Conservation (phyloP, 192 early-diverging fungal species). For the Dispira parvispora region DNA sequence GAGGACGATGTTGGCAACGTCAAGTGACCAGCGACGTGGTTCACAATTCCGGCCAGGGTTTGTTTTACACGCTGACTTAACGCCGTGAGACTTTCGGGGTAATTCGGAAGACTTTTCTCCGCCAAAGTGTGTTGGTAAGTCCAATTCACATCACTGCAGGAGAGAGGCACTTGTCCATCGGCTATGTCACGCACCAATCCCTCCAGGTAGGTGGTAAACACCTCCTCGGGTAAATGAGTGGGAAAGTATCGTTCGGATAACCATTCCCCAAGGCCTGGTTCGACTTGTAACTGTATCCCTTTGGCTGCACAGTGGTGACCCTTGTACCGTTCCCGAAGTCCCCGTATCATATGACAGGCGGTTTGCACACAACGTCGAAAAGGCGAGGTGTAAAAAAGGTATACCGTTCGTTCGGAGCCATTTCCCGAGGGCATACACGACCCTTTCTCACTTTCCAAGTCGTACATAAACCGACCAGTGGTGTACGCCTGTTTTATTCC, state of each 20-base stretch:
- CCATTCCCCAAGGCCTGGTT: slow-evolving; percentile 3
- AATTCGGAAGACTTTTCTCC: background rate
- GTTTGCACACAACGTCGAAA: slow-evolving; percentile 3
- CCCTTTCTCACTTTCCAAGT: slow-evolving; percentile 2
- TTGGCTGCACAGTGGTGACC: background rate
- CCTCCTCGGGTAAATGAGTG: background rate
- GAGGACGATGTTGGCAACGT: background rate
- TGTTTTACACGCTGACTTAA: background rate
- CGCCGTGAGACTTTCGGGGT: background rate
- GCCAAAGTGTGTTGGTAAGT: background rate
- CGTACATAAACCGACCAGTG: slow-evolving; percentile 4
- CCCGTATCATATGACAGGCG: background rate
- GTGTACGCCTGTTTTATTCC: background rate
- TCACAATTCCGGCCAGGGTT: background rate
- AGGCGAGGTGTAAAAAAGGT: background rate
- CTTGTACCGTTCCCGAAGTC: background rate
- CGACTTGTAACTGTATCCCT: background rate
- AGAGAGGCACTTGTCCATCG: background rate
- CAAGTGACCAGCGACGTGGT: background rate
- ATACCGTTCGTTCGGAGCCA: background rate
- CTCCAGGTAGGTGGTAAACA: background rate
- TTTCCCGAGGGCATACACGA: background rate
- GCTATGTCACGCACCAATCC: background rate
- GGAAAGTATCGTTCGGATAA: slow-evolving; percentile 1
- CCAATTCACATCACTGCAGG: background rate